Evolutionary conservation across 2,329 filamentous ascomycete genomes (phyloP).

Genomic region (Clonostachys rhizophaga): DNA sequence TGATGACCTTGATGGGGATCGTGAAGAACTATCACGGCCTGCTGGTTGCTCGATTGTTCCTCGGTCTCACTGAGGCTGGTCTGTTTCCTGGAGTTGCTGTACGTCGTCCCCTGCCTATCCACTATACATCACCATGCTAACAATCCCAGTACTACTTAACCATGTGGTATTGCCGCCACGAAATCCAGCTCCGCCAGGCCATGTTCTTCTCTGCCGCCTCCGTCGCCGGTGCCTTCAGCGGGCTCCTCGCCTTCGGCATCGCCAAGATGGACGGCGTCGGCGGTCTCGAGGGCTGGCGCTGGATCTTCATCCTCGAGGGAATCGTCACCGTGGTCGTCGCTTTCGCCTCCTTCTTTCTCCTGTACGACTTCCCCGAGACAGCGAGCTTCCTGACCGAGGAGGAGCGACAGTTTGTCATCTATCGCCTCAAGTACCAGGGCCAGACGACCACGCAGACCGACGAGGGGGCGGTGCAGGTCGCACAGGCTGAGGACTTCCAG

Average conservation of each 20-base stretch:
- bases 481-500: conserved; percentile 69
- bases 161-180: conserved; percentile 54
- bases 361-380: conserved; percentile 78
- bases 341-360: conserved; percentile 60
- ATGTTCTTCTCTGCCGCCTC: conserved; percentile 82
- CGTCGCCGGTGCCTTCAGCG: conserved; percentile 72
- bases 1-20: conserved; percentile 50
- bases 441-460: not conserved
- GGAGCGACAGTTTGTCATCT: conserved; percentile 67
- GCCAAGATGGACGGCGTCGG: conserved; percentile 64
- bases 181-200: conserved; percentile 52
- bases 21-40: conserved; percentile 41
- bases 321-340: conserved; percentile 66
- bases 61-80: conserved; percentile 63
- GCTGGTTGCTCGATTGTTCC: conserved; percentile 45
- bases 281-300: conserved; percentile 54
- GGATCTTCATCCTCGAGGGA: conserved; percentile 67
- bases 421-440: conserved; percentile 65
- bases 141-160: conserved; percentile 38
- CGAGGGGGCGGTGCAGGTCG: conserved; percentile 25
- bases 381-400: conserved; percentile 67
- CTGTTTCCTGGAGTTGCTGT: conserved; percentile 58
- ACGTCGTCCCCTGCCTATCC: not conserved
- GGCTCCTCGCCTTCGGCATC: conserved; percentile 66
- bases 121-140: not conserved